Conservation (phyloP, 345 rosid genomes). For the Cardamine occulta region DNA sequence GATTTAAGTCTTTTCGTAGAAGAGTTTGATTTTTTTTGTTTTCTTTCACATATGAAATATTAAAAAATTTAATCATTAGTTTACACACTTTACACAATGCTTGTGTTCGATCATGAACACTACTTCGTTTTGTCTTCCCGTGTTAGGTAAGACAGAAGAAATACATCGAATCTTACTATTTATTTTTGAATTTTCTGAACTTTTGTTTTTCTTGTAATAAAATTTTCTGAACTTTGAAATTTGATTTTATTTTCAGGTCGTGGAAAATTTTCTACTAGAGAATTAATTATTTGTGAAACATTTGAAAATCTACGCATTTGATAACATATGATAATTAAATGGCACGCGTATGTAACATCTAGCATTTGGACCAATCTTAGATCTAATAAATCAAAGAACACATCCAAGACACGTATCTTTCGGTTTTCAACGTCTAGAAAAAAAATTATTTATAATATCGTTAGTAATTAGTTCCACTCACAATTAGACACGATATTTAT, state of each 20-base stretch:
- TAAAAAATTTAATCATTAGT: constrained; percentile 16
- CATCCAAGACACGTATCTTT: constrained; percentile 28
- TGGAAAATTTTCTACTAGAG: neutral
- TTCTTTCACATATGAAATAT: neutral
- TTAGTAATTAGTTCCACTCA: neutral
- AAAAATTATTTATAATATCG: too few relatives aligned
- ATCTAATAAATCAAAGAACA: constrained; percentile 10
- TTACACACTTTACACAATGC: neutral
- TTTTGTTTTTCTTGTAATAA: too few relatives aligned
- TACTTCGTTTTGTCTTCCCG: constrained; percentile 38
- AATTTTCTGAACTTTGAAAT: constrained; percentile 15
- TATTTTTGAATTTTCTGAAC: constrained; percentile 17
- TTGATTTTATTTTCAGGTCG: constrained; percentile 14
- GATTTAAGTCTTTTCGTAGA: neutral
- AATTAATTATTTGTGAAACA: neutral
- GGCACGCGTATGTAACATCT: constrained; percentile 29
- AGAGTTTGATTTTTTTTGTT: neutral
- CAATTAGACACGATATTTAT: constrained; percentile 31
- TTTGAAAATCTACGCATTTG: neutral
- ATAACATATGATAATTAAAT: neutral
- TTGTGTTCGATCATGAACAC: constrained; percentile 35
- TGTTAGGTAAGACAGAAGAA: constrained; percentile 38
- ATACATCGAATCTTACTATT: neutral
- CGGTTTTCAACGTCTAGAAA: constrained; percentile 43
- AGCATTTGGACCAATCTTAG: constrained; percentile 34